These are phyloP conservation scores for Penicillium ochrochloron DNA, from an alignment of 495 filamentous ascomycete genomes.

Conservation along the genomic window DNA sequence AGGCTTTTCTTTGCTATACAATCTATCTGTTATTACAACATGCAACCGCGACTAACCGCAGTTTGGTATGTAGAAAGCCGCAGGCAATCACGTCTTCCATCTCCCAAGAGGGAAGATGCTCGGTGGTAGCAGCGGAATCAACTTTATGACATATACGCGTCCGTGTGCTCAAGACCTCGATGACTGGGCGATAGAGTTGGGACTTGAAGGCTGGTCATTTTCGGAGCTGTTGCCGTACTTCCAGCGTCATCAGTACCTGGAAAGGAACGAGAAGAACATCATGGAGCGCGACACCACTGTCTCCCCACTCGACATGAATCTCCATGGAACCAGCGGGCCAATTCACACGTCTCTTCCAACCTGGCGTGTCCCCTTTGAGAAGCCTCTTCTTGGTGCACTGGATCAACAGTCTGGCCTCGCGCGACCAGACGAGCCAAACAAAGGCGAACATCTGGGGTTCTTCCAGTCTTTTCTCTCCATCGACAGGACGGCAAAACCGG, in stretches of 20 bases:
- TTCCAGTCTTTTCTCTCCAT: conserved; percentile 34
- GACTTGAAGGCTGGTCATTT: conserved; percentile 50
- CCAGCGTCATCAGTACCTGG: conserved; percentile 27
- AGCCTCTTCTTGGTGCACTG: conserved; percentile 13
- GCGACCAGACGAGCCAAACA: conserved; percentile 17
- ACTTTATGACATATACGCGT: conserved; percentile 44
- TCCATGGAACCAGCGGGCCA: conserved; percentile 5
- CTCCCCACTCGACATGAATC: conserved; percentile 3
- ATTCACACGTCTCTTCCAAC: conserved; percentile 6
- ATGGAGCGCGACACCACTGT: background rate
- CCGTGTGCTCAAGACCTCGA: conserved; percentile 38
- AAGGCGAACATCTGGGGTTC: conserved; percentile 26
- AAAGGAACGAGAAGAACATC: conserved; percentile 12
- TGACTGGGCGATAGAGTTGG: conserved; percentile 47
- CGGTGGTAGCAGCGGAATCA: conserved; percentile 29
- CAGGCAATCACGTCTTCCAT: conserved; percentile 13
- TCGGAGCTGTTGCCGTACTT: conserved; percentile 50
- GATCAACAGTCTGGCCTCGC: conserved; percentile 9
- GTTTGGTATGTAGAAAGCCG: conserved; percentile 8
- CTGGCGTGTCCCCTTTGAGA: conserved; percentile 16
- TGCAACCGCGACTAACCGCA: background rate
- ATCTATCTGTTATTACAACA: background rate
- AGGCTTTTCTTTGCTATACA: background rate
- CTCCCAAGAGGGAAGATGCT: conserved; percentile 26
- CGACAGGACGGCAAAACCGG: conserved; percentile 39